Percentiles rank a stretch among this genome's conserved stretches.
Evolutionary conservation across 2,329 filamentous ascomycete species (phyloP).

Genomic region (Fusarium sp.): DNA sequence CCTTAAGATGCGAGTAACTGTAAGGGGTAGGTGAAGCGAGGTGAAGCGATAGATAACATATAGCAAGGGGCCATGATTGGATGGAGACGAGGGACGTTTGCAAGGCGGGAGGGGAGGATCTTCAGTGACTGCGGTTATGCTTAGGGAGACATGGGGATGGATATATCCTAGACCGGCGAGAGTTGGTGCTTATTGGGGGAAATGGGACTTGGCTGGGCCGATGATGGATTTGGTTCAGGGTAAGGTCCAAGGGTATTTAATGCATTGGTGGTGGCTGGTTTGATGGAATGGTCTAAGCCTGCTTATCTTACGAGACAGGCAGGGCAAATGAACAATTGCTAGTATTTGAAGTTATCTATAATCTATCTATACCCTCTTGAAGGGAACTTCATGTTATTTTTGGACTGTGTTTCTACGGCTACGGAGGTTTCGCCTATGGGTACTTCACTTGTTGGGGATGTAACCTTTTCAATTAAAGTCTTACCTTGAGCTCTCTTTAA

Average conservation of each 20-base stretch:
- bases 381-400: too few species aligned
- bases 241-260: constrained; percentile 4
- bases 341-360: background rate
- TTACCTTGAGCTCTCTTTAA: too few species aligned
- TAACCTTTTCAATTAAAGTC: too few species aligned
- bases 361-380: too few species aligned
- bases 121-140: background rate
- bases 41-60: constrained; percentile 33
- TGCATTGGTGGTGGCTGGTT: too few species aligned
- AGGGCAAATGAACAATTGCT: background rate
- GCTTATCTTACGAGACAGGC: background rate
- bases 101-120: constrained; percentile 16
- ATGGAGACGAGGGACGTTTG: constrained; percentile 25
- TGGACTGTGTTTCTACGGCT: too few species aligned
- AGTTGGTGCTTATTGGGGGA: constrained; percentile 14
- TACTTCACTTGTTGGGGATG: too few species aligned
- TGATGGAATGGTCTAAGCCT: constrained; percentile 12
- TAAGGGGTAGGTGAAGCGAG: constrained; percentile 40
- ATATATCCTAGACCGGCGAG: background rate
- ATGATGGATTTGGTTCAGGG: constrained; percentile 17
- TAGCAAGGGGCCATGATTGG: constrained; percentile 26
- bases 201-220: background rate
- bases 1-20: constrained; percentile 9
- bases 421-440: too few species aligned
- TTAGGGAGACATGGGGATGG: constrained; percentile 5